Base-by-base conservation (phyloP, 2,329 filamentous ascomycete species). In the Penicillium sp. region DNA sequence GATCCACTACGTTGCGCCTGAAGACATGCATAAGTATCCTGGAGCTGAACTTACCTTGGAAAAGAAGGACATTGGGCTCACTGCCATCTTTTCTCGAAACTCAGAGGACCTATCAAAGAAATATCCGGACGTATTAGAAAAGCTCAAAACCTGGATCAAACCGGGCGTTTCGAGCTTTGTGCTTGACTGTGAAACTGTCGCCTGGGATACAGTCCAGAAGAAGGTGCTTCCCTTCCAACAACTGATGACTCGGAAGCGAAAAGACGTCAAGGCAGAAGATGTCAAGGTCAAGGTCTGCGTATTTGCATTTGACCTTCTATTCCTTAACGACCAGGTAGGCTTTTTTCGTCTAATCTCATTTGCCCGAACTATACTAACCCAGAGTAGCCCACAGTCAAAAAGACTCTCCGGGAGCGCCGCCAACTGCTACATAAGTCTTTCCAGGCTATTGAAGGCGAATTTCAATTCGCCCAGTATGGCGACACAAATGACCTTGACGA, bases 51-150 rank as follows among this genome's bases (percentile, higher is more conserved):
- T 86, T 6, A 87, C 87, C 7, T 84, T 88, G 46, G 88, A 88
- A 65, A 90, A 92, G 70, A 83, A 85, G 38, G 86, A 66, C 29
- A 76, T 87, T 56, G 94, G 94, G 2, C 86, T 98, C 38, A 89
- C 92, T 8, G 92, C 94, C 55, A 97, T 99, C 70, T 99, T 99
- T 79, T 99, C 95, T 3, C 86, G 95, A 68, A 99, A 99, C 74
- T 98, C 94, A 0, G 95, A 99, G 79, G 94, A 99, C 71, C 77
- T 99, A 53, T 97, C 93, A 8, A 96, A 95, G 78, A 99, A 99
- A 74, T 99, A 99, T 73, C 95, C 95, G 0, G 95, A 99, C 78
- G 93, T 99, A 57, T 86, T 99, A 35, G 89, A 86, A 23, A 97
- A 96, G 75, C 85, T 99, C 13, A 85, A 91, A 44, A 89, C 86